Evolutionary conservation across 345 rosid genomes (phyloP).

Genomic region (Aquilaria sinensis): DNA sequence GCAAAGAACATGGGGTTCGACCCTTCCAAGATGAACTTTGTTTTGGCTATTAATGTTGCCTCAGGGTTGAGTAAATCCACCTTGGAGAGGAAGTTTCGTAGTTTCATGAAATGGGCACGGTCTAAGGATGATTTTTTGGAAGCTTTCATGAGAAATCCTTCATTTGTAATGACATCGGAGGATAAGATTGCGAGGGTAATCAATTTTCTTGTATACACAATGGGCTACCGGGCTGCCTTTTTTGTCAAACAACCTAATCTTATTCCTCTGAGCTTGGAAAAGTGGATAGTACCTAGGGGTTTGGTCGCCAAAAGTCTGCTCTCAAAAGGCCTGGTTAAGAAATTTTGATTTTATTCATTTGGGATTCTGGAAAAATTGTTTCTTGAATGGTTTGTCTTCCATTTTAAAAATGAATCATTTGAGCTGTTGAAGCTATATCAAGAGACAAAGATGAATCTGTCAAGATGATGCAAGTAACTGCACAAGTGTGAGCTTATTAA

Average conservation of each 20-base stretch:
- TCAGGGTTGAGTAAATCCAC: constrained; percentile 1
- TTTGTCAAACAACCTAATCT: neutral
- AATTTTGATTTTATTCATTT: neutral
- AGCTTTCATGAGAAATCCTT: constrained; percentile 14
- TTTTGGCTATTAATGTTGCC: constrained; percentile 5
- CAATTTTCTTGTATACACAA: constrained; percentile 11
- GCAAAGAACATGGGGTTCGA: constrained; percentile 18
- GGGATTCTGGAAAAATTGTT: neutral
- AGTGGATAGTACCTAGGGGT: constrained; percentile 25
- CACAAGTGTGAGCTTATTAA: neutral
- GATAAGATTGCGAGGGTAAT: constrained; percentile 1
- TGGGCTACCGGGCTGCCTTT: constrained; percentile 2
- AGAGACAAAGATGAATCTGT: neutral
- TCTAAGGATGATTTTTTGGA: constrained; percentile 14
- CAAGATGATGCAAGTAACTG: neutral
- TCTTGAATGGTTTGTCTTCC: constrained; percentile 13
- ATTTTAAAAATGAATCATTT: constrained; percentile 1
- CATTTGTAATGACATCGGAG: constrained; percentile 7
- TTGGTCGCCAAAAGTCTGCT: constrained; percentile 10
- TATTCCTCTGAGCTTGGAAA: constrained; percentile 11
- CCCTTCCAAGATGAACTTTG: constrained; percentile 12
- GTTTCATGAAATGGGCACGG: constrained; percentile 27
- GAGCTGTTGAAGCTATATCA: constrained; percentile 11
- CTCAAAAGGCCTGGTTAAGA: constrained; percentile 19
- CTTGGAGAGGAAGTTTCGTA: constrained; percentile 16